These are phyloP conservation scores for Naumovozyma castellii DNA, from an alignment of 805 yeast genomes.

Conservation along the genomic window DNA sequence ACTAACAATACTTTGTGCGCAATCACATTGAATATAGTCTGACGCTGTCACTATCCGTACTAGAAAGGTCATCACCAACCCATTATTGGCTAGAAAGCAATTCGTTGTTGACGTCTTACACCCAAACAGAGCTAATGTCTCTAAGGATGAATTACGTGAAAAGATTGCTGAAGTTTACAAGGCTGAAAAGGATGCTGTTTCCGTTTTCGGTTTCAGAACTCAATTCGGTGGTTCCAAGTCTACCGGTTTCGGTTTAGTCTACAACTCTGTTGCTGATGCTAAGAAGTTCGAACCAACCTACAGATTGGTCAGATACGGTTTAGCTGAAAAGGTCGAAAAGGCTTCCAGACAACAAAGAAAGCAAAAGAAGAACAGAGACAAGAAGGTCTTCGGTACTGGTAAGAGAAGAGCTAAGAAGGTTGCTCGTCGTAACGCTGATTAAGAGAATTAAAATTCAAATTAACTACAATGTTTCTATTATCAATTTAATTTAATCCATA, in stretches of 20 bases:
- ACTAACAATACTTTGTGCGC: constrained; percentile 10
- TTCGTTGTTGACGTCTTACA: constrained; percentile 98
- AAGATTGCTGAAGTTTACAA: constrained; percentile 81
- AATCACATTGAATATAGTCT: constrained; percentile 44
- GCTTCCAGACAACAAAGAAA: constrained; percentile 99
- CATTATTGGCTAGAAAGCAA: constrained; percentile 98
- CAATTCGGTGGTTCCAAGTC: constrained; percentile 99
- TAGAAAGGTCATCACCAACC: constrained; percentile 97
- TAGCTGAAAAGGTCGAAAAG: constrained; percentile 92
- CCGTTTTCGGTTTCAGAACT: constrained; percentile 99
- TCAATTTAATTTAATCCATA: not conserved
- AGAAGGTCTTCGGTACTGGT: constrained; percentile 98
- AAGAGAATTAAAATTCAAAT: constrained; percentile 19
- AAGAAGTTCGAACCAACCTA: constrained; percentile 98
- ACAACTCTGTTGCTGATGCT: constrained; percentile 96
- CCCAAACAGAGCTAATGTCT: constrained; percentile 98
- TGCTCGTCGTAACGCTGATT: constrained; percentile 85
- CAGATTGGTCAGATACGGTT: constrained; percentile 98
- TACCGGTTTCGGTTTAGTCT: constrained; percentile 97
- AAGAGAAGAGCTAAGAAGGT: constrained; percentile 85
- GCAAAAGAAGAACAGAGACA: constrained; percentile 99
- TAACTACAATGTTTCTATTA: not conserved
- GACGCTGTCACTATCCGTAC: constrained; percentile 99
- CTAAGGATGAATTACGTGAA: constrained; percentile 98
- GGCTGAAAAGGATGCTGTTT: constrained; percentile 86